Evolutionary conservation across 2,329 filamentous ascomycete species (phyloP).

Genomic region (Exophiala aquamarina): DNA sequence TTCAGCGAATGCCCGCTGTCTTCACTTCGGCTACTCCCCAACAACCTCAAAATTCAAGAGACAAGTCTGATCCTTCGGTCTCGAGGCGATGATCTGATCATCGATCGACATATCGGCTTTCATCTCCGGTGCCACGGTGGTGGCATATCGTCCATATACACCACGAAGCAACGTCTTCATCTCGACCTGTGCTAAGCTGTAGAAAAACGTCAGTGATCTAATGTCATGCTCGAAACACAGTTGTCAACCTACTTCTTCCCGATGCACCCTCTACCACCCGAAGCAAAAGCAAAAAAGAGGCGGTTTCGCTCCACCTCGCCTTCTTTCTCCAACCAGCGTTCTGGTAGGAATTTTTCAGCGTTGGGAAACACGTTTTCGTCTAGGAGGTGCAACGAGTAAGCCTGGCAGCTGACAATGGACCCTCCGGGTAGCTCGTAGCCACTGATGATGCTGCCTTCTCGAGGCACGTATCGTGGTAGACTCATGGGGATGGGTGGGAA

Average conservation of each 20-base stretch:
- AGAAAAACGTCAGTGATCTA: slow-evolving; percentile 8
- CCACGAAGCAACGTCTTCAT: slow-evolving; percentile 67
- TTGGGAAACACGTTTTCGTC: slow-evolving; percentile 26
- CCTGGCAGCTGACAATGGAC: slow-evolving; percentile 31
- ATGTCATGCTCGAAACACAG: not conserved
- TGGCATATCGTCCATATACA: slow-evolving; percentile 61
- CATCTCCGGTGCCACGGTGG: slow-evolving; percentile 54
- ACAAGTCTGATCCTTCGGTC: slow-evolving; percentile 61
- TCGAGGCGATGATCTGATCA: slow-evolving; percentile 67
- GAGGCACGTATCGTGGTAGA: slow-evolving; percentile 36
- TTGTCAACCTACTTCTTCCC: slow-evolving; percentile 53
- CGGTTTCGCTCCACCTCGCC: slow-evolving; percentile 13
- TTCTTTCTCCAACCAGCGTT: slow-evolving; percentile 23
- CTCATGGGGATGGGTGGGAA: slow-evolving; percentile 42
- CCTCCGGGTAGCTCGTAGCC: slow-evolving; percentile 34
- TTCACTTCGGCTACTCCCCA: no score
- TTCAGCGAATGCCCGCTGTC: no score
- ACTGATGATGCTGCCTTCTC: slow-evolving; percentile 34
- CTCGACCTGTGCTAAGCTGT: slow-evolving; percentile 62
- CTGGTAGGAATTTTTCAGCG: slow-evolving; percentile 21
- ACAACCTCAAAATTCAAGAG: slow-evolving; percentile 41
- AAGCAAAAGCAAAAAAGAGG: slow-evolving; percentile 18
- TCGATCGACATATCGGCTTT: slow-evolving; percentile 62
- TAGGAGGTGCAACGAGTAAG: slow-evolving; percentile 28
- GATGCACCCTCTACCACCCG: slow-evolving; percentile 18